phyloP scores from a whole-genome alignment of 805 yeast species.

The Cyberlindnera samutprakarnensis region DNA sequence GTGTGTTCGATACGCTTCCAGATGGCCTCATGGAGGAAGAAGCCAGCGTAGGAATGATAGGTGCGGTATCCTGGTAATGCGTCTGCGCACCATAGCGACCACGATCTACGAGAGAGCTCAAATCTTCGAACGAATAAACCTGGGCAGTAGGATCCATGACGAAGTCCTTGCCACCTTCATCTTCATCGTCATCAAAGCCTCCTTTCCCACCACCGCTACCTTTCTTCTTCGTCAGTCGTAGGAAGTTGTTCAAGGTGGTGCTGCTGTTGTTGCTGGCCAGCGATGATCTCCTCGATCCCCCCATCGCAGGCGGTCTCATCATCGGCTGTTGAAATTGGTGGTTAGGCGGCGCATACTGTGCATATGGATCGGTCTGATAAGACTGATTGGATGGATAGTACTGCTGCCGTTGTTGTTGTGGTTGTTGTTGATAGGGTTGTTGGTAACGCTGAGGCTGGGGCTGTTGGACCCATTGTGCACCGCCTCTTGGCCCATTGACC shows the following conservation, averaged over 20 bases:
- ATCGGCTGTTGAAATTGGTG: constrained; percentile 1
- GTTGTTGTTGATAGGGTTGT: constrained; percentile 9
- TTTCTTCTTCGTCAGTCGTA: constrained; percentile 8
- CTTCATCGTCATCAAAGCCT: constrained; percentile 26
- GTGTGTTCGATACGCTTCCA: constrained; percentile 38
- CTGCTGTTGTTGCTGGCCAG: constrained; percentile 11
- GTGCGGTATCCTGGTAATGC: constrained; percentile 47
- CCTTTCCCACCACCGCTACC: constrained; percentile 11
- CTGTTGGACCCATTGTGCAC: constrained; percentile 7
- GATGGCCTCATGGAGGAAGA: constrained; percentile 21
- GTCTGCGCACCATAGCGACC: constrained; percentile 57
- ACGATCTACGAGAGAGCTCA: constrained; percentile 54
- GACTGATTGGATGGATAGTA: neutral
- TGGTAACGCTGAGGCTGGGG: constrained; percentile 8
- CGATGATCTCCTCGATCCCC: constrained; percentile 16
- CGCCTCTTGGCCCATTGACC: neutral
- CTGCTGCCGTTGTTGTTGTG: constrained; percentile 6
- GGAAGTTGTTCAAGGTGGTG: constrained; percentile 8
- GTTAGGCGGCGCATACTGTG: neutral
- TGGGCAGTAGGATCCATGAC: constrained; percentile 26
- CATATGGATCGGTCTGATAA: neutral
- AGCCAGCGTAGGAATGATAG: constrained; percentile 66
- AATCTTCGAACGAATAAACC: constrained; percentile 53
- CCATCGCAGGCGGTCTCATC: constrained; percentile 1
- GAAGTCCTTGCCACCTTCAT: constrained; percentile 31